A percentile compares a stretch with the other conserved stretches of the same genome.
These are phyloP conservation scores for Leccinum disarticulatum DNA, from an alignment of 768 basidiomycete species.

Conservation along the genomic window DNA sequence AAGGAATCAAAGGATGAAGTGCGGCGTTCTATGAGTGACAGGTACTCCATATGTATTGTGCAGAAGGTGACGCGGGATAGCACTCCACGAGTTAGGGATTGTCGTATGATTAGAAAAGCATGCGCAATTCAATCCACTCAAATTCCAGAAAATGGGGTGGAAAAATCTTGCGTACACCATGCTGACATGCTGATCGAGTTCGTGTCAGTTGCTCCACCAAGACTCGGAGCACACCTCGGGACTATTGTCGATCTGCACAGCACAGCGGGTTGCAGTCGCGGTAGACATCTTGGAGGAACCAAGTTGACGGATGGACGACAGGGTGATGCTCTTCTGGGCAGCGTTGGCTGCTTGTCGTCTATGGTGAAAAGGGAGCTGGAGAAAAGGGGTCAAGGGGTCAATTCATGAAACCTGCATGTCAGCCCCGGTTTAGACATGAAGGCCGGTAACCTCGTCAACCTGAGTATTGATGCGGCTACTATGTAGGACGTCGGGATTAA, in stretches of 20 bases:
- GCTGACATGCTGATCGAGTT: constrained; percentile 10
- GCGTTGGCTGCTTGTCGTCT: not conserved
- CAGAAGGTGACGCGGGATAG: constrained; percentile 12
- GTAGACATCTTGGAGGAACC: not conserved
- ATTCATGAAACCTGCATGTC: constrained; percentile 7
- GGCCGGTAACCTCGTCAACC: constrained; percentile 7
- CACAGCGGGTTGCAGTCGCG: not conserved
- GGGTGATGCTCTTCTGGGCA: not conserved
- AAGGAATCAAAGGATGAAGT: too few relatives aligned
- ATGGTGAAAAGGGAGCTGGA: not conserved
- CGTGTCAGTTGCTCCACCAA: too few relatives aligned
- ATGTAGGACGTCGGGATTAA: not conserved
- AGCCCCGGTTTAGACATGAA: not conserved
- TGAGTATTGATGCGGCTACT: not conserved
- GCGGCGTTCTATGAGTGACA: too few relatives aligned
- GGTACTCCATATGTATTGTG: constrained; percentile 8
- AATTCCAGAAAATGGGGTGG: constrained; percentile 24
- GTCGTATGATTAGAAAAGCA: not conserved
- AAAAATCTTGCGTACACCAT: constrained; percentile 23
- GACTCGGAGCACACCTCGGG: too few relatives aligned
- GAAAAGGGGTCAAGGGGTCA: not conserved
- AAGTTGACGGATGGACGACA: not conserved
- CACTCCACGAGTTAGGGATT: constrained; percentile 12
- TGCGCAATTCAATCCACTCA: not conserved
- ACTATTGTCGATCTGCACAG: not conserved